Evolutionary conservation across 139 green algal genomes (phyloP).

Genomic region (Micromonas commoda): DNA sequence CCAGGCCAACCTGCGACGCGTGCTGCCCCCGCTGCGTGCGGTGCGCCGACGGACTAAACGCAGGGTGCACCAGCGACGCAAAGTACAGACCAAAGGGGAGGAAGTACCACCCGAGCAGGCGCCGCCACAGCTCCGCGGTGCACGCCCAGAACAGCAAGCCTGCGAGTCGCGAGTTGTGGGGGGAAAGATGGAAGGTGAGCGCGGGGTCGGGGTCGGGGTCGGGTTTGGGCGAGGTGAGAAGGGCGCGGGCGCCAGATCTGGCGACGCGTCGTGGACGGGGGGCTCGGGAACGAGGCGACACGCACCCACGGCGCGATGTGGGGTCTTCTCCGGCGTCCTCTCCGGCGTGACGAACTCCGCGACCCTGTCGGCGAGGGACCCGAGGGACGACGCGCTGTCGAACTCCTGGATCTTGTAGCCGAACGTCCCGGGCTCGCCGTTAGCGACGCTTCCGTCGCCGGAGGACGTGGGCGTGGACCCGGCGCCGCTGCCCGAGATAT

Average conservation of each 20-base stretch:
- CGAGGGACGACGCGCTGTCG: background rate
- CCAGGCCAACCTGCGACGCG: slow-evolving; percentile 17
- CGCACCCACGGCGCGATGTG: background rate
- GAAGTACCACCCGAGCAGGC: slow-evolving; percentile 3
- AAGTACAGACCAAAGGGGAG: slow-evolving; percentile 13
- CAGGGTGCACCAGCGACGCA: background rate
- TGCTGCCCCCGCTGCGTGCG: background rate
- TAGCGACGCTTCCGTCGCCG: background rate
- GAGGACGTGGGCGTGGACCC: background rate
- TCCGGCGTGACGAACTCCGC: slow-evolving; percentile 8
- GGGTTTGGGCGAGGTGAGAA: background rate
- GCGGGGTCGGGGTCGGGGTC: background rate
- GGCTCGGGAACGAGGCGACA: background rate
- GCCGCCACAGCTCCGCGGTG: background rate
- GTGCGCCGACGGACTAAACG: background rate
- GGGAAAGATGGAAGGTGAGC: background rate
- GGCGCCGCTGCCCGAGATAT: background rate
- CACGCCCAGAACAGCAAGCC: slow-evolving; percentile 1
- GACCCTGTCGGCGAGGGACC: background rate
- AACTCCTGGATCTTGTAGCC: no score
- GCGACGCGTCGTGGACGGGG: background rate
- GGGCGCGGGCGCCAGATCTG: background rate
- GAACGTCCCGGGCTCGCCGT: background rate
- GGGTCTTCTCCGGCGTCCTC: background rate
- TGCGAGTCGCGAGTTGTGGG: background rate